Evolutionary conservation across 352 stramenopile species (phyloP).

Genomic region (Globisporangium nagaii): DNA sequence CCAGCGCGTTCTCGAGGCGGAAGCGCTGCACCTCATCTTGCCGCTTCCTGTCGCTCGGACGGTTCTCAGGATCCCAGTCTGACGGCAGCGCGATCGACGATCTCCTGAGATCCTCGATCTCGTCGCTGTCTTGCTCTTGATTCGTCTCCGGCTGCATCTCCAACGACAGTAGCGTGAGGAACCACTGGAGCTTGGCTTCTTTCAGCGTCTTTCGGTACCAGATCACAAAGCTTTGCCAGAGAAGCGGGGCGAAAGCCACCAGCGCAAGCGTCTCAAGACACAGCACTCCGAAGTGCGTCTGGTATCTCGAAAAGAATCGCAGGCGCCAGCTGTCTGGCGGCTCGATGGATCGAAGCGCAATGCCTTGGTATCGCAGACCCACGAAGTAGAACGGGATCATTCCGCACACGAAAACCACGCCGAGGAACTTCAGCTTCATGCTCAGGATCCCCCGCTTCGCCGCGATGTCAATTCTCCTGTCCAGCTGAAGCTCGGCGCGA

Average conservation of each 20-base stretch:
- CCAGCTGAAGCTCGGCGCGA: slow-evolving; percentile 22
- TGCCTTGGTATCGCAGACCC: not conserved
- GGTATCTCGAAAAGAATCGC: not conserved
- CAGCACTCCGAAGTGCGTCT: not conserved
- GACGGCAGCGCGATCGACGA: not conserved
- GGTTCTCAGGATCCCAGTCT: not conserved
- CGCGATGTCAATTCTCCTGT: slow-evolving; percentile 18
- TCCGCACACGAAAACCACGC: not conserved
- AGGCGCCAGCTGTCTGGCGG: not conserved
- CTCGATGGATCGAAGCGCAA: not conserved
- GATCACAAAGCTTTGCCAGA: slow-evolving; percentile 23
- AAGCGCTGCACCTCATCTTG: slow-evolving; percentile 20
- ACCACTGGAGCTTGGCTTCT: slow-evolving; percentile 33
- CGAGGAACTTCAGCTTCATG: slow-evolving; percentile 11
- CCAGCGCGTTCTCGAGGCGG: slow-evolving; percentile 30
- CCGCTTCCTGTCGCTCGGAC: not conserved
- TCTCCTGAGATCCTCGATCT: not conserved
- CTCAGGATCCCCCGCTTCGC: slow-evolving; percentile 3
- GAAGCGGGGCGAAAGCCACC: slow-evolving; percentile 10
- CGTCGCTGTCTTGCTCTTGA: not conserved
- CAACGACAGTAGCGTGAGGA: slow-evolving; percentile 23
- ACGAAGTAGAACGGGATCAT: slow-evolving; percentile 1
- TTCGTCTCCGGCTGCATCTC: slow-evolving; percentile 16
- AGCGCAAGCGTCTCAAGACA: slow-evolving; percentile 5
- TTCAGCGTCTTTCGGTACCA: slow-evolving; percentile 13